phyloP scores from a whole-genome alignment of 768 basidiomycete genomes.

The Boletellus sp. region DNA sequence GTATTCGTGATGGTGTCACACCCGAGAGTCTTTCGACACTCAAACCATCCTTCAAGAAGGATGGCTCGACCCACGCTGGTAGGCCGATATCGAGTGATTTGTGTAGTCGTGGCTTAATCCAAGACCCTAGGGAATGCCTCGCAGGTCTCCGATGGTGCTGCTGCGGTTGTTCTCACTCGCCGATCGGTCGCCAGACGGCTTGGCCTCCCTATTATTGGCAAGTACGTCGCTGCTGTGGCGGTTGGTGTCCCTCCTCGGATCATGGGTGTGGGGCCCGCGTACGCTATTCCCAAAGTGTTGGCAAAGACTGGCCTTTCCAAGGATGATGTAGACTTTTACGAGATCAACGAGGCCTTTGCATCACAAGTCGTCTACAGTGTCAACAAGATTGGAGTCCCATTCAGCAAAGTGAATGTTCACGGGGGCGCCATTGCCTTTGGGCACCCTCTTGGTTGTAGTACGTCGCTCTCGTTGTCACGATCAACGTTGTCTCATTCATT shows the following conservation, averaged over 20 bases:
- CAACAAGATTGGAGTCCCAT: slow-evolving; percentile 64
- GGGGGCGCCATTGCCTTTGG: slow-evolving; percentile 91
- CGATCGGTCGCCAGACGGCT: slow-evolving; percentile 78
- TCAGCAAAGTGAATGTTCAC: slow-evolving; percentile 78
- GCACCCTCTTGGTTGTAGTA: slow-evolving; percentile 83
- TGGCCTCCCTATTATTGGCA: slow-evolving; percentile 83
- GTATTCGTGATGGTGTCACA: slow-evolving; percentile 82
- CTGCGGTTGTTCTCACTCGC: slow-evolving; percentile 80
- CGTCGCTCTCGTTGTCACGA: slow-evolving; percentile 31
- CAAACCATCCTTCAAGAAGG: slow-evolving; percentile 80
- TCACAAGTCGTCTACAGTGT: slow-evolving; percentile 75
- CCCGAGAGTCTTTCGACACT: slow-evolving; percentile 72
- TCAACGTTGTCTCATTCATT: slow-evolving; percentile 4
- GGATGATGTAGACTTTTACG: slow-evolving; percentile 83
- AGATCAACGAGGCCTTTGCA: slow-evolving; percentile 92
- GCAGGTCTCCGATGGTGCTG: slow-evolving; percentile 90
- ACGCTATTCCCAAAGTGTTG: slow-evolving; percentile 77
- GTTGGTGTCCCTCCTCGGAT: slow-evolving; percentile 84
- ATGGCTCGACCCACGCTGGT: slow-evolving; percentile 74
- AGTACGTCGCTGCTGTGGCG: slow-evolving; percentile 66
- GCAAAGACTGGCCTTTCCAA: slow-evolving; percentile 59
- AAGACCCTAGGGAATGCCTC: slow-evolving; percentile 62
- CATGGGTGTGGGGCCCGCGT: slow-evolving; percentile 91
- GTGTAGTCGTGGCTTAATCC: slow-evolving; percentile 1
- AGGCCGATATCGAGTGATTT: slow-evolving; percentile 10